Evolutionary conservation across 2,329 filamentous ascomycete species (phyloP).

Genomic region (Parasarocladium wereldwijsianum): DNA sequence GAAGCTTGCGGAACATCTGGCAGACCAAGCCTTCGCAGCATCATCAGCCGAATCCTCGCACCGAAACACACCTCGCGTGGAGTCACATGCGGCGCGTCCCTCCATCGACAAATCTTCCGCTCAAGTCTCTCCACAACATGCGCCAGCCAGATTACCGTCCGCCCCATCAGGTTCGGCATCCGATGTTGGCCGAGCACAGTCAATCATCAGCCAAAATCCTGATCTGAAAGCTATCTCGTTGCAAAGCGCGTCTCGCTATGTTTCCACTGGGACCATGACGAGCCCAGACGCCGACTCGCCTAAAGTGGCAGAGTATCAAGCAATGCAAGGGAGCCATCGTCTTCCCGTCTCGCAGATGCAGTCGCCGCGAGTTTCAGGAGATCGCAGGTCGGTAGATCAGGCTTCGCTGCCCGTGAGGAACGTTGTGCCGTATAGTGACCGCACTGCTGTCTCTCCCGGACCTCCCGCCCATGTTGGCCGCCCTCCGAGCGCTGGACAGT

Average conservation of each 20-base stretch:
- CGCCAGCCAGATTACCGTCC: slow-evolving; percentile 26
- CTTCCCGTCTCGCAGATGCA: too few species aligned
- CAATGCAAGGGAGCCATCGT: too few species aligned
- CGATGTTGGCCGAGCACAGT: slow-evolving; percentile 44
- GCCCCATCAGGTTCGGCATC: slow-evolving; percentile 17
- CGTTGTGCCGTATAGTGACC: too few species aligned
- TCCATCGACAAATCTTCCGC: not conserved
- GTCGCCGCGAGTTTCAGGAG: too few species aligned
- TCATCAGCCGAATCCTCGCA: slow-evolving; percentile 15
- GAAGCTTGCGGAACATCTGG: slow-evolving; percentile 59
- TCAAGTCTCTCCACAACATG: slow-evolving; percentile 13
- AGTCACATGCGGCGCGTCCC: slow-evolving; percentile 1
- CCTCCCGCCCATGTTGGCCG: slow-evolving; percentile 10
- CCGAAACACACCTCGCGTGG: slow-evolving; percentile 1
- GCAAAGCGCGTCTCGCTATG: slow-evolving; percentile 22
- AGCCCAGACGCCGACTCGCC: too few species aligned
- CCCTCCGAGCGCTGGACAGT: slow-evolving; percentile 42
- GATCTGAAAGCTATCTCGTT: slow-evolving; percentile 44
- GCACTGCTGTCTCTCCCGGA: too few species aligned
- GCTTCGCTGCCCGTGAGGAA: too few species aligned
- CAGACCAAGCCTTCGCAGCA: slow-evolving; percentile 67
- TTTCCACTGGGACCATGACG: slow-evolving; percentile 59
- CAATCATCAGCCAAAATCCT: slow-evolving; percentile 48
- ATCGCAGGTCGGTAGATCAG: too few species aligned
- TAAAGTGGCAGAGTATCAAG: too few species aligned